These are phyloP conservation scores for Skeletonema marinoi DNA, from an alignment of 108 stramenopile species.

Conservation along the genomic window DNA sequence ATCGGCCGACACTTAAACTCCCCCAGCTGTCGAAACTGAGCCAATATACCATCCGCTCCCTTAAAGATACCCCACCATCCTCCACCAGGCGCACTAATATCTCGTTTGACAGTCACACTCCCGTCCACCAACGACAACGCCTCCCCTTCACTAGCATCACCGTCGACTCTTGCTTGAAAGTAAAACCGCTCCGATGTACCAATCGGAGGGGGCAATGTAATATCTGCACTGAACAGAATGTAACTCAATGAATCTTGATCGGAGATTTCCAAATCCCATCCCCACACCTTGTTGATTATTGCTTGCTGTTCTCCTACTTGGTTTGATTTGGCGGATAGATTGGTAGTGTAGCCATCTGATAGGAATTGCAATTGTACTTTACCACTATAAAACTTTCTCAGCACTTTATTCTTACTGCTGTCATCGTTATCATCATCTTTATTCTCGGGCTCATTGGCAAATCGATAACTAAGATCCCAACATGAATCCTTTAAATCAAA, in stretches of 20 bases:
- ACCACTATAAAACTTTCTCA: conserved; percentile 47
- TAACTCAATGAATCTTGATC: conserved; percentile 53
- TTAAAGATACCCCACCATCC: conserved; percentile 61
- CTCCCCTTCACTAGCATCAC: neutral
- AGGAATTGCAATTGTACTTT: conserved; percentile 54
- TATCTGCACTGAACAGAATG: conserved; percentile 65
- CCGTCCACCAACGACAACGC: conserved; percentile 52
- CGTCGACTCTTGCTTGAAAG: conserved; percentile 55
- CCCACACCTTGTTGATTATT: conserved; percentile 61
- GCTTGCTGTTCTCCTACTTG: neutral
- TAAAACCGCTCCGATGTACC: conserved; percentile 46
- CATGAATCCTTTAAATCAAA: conserved; percentile 23
- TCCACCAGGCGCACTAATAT: conserved; percentile 39
- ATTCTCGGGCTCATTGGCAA: conserved; percentile 49
- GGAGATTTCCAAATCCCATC: conserved; percentile 68
- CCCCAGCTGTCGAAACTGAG: conserved; percentile 43
- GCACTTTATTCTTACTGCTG: neutral
- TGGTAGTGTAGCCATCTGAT: conserved; percentile 58
- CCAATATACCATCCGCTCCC: conserved; percentile 56
- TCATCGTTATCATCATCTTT: conserved; percentile 33
- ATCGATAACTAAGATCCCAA: conserved; percentile 54
- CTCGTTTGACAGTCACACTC: conserved; percentile 65
- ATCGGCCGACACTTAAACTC: conserved; percentile 30
- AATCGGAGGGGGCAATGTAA: conserved; percentile 34
- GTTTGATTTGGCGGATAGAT: neutral